These are phyloP conservation scores for Hylodesmum podocarpum DNA, from an alignment of 306 rosid genomes.

Conservation along the genomic window DNA sequence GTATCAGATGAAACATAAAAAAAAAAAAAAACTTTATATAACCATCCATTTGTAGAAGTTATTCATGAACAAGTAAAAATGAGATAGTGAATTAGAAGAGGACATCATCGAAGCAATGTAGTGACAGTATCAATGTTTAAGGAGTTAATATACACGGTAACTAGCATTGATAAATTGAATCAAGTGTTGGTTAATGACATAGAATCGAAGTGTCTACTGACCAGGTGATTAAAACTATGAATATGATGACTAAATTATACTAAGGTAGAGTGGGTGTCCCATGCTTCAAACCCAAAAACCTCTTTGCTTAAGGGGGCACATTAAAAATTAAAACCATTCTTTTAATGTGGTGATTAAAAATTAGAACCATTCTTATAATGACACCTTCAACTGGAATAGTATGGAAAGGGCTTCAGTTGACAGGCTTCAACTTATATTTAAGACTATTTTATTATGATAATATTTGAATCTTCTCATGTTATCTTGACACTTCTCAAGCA, in stretches of 20 bases:
- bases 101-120: neutral
- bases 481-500: neutral
- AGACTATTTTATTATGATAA: neutral
- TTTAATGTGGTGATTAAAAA: neutral
- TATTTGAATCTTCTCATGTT: neutral
- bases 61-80: neutral
- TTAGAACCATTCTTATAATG: neutral
- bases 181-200: neutral
- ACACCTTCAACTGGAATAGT: neutral
- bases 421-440: neutral
- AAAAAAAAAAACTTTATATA: neutral
- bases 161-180: neutral
- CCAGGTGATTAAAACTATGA: neutral
- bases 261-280: neutral
- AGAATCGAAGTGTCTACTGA: neutral
- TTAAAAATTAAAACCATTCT: neutral
- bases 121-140: neutral
- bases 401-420: neutral
- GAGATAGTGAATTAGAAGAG: neutral
- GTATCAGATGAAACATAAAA: conserved; percentile 1
- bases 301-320: neutral
- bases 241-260: too few relatives aligned
- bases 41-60: neutral
- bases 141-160: neutral
- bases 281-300: neutral